Percentiles rank a stretch among this genome's conserved stretches.
Conservation (phyloP, 2,329 filamentous ascomycete species). For the Cladosporium austrohemisphaericum region DNA sequence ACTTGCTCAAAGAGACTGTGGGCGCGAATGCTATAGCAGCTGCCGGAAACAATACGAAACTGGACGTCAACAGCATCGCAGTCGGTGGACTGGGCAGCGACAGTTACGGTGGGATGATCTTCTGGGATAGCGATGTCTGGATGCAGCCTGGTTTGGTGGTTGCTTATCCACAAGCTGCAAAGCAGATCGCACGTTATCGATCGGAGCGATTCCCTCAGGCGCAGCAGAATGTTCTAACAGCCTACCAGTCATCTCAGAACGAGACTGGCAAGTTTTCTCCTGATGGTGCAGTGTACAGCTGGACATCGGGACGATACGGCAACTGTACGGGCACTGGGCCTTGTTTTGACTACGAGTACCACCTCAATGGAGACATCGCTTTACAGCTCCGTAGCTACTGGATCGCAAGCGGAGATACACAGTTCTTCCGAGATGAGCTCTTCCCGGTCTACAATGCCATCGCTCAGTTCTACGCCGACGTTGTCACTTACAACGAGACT, state of each 20-base stretch:
- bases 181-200: constrained; percentile 63
- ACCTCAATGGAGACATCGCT: constrained; percentile 67
- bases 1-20: constrained; percentile 55
- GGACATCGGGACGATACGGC: constrained; percentile 64
- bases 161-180: constrained; percentile 58
- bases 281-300: constrained; percentile 61
- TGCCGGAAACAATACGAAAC: constrained; percentile 45
- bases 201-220: constrained; percentile 58
- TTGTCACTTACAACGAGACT: constrained; percentile 58
- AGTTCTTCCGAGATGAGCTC: constrained; percentile 52
- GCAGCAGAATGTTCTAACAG: constrained; percentile 54
- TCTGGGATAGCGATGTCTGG: constrained; percentile 64
- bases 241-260: constrained; percentile 57
- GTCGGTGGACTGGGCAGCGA: constrained; percentile 67
- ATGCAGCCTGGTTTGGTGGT: constrained; percentile 65
- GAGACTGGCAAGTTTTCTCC: constrained; percentile 53
- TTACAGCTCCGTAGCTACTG: constrained; percentile 60
- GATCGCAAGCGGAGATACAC: constrained; percentile 56
- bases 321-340: constrained; percentile 61
- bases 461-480: constrained; percentile 58
- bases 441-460: constrained; percentile 63
- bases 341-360: constrained; percentile 70
- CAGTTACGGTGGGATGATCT: constrained; percentile 63
- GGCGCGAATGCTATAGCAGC: constrained; percentile 51
- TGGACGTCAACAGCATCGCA: constrained; percentile 61